Percentiles rank a stretch among this genome's conserved stretches.
These are phyloP conservation scores for Lyophyllum atratum DNA, from an alignment of 768 basidiomycete species.

Conservation along the genomic window DNA sequence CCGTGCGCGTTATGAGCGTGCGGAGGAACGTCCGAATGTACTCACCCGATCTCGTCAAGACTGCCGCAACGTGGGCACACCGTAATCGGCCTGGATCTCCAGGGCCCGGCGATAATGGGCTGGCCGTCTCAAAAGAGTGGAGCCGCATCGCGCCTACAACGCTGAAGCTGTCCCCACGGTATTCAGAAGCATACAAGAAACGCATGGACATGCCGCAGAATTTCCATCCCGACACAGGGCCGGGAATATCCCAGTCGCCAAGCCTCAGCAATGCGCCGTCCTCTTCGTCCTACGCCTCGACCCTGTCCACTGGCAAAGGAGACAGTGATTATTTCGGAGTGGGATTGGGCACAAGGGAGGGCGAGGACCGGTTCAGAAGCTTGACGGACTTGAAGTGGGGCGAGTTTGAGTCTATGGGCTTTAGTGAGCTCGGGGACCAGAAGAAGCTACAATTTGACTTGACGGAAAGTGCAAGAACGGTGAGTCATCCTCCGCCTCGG, in stretches of 20 bases:
- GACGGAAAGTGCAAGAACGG: constrained; percentile 81
- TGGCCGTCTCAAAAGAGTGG: constrained; percentile 75
- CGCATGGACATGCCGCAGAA: constrained; percentile 67
- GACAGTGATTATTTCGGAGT: constrained; percentile 41
- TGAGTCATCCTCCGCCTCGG: constrained; percentile 23
- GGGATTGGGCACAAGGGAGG: constrained; percentile 37
- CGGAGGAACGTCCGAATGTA: constrained; percentile 87
- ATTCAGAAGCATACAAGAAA: constrained; percentile 76
- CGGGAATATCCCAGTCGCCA: constrained; percentile 23
- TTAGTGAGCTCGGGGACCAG: constrained; percentile 56
- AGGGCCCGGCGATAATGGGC: constrained; percentile 39
- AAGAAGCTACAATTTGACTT: constrained; percentile 92
- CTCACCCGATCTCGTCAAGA: constrained; percentile 80
- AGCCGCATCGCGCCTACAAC: constrained; percentile 65
- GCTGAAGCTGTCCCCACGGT: constrained; percentile 63
- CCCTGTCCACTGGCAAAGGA: constrained; percentile 27
- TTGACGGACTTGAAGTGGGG: constrained; percentile 91
- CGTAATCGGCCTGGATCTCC: constrained; percentile 23
- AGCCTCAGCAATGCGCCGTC: constrained; percentile 36
- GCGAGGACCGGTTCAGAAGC: constrained; percentile 75
- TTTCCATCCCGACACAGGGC: constrained; percentile 55
- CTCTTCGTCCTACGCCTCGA: constrained; percentile 42
- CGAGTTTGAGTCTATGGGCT: constrained; percentile 85
- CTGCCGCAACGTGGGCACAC: constrained; percentile 49
- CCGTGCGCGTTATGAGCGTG: constrained; percentile 76